These are phyloP conservation scores for Boletus subcaerulescens DNA, from an alignment of 768 basidiomycete species.

Conservation along the genomic window DNA sequence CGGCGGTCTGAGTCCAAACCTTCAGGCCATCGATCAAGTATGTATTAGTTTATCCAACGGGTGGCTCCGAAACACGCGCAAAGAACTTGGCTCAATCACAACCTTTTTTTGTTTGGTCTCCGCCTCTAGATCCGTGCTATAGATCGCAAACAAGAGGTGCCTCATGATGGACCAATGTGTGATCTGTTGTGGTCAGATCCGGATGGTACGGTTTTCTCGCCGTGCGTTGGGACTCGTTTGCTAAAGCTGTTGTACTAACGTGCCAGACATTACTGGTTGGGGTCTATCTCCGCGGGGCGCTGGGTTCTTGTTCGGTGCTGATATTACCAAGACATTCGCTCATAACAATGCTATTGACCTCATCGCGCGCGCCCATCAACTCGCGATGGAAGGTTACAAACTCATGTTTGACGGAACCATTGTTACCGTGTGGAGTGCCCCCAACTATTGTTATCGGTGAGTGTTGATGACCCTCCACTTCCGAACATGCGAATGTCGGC, in stretches of 20 bases:
- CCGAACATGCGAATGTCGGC: constrained; percentile 13
- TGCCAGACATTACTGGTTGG: constrained; percentile 86
- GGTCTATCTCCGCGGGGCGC: constrained; percentile 97
- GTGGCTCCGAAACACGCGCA: constrained; percentile 19
- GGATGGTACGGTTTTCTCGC: constrained; percentile 58
- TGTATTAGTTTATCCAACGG: constrained; percentile 21
- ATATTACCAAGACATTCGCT: constrained; percentile 86
- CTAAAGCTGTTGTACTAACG: constrained; percentile 22
- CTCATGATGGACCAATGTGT: constrained; percentile 98
- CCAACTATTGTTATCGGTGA: constrained; percentile 97
- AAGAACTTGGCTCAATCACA: constrained; percentile 16
- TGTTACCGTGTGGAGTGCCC: constrained; percentile 98
- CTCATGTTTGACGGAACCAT: constrained; percentile 95
- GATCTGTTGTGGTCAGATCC: constrained; percentile 99
- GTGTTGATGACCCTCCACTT: constrained; percentile 27
- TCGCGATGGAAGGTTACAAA: constrained; percentile 97
- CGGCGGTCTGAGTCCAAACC: constrained; percentile 89
- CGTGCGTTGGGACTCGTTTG: constrained; percentile 6
- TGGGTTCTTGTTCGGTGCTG: constrained; percentile 91
- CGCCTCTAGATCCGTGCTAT: constrained; percentile 79
- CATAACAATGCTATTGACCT: constrained; percentile 92
- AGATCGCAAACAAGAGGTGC: constrained; percentile 95
- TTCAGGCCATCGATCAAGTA: constrained; percentile 88
- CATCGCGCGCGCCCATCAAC: constrained; percentile 95
- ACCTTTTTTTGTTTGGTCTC: constrained; percentile 20